Evolutionary conservation across 148 eudicot genomes (phyloP).

Genomic region (Hydrangea macrophylla): DNA sequence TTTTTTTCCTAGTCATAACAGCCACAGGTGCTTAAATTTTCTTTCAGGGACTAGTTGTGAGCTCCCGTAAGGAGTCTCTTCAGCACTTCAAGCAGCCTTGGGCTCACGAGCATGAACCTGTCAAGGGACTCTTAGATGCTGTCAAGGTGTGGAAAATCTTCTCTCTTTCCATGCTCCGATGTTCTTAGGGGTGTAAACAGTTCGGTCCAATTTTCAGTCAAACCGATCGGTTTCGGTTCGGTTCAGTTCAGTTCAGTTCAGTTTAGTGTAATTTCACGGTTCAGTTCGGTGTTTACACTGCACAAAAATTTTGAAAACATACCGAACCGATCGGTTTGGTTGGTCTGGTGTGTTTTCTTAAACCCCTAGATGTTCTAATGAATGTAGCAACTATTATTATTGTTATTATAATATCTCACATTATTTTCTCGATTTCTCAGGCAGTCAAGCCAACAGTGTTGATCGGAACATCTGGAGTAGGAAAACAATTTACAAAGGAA

Average conservation of each 20-base stretch:
- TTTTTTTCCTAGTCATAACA: background rate
- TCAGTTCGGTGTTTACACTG: no score
- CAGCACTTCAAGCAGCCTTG: conserved; percentile 83
- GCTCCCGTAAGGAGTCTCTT: conserved; percentile 74
- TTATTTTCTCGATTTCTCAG: conserved; percentile 26
- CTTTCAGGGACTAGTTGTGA: conserved; percentile 67
- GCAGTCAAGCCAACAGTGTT: conserved; percentile 75
- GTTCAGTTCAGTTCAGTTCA: no score
- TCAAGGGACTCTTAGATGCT: conserved; percentile 62
- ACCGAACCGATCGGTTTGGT: no score
- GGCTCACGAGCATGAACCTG: conserved; percentile 83
- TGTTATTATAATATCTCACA: conserved; percentile 1
- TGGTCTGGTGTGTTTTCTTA: no score
- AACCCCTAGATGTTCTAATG: no score
- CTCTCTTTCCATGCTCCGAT: conserved; percentile 7
- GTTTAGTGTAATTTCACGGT: no score
- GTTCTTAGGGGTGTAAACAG: no score
- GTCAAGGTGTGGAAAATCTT: conserved; percentile 54
- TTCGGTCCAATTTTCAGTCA: no score
- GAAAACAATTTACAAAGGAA: conserved; percentile 74
- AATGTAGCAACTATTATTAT: background rate
- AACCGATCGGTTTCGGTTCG: no score
- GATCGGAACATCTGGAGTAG: conserved; percentile 92
- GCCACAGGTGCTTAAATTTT: background rate
- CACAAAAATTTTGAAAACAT: no score